Conservation (phyloP, 192 early-diverging fungal genomes). For the Linnemannia hyalina region DNA sequence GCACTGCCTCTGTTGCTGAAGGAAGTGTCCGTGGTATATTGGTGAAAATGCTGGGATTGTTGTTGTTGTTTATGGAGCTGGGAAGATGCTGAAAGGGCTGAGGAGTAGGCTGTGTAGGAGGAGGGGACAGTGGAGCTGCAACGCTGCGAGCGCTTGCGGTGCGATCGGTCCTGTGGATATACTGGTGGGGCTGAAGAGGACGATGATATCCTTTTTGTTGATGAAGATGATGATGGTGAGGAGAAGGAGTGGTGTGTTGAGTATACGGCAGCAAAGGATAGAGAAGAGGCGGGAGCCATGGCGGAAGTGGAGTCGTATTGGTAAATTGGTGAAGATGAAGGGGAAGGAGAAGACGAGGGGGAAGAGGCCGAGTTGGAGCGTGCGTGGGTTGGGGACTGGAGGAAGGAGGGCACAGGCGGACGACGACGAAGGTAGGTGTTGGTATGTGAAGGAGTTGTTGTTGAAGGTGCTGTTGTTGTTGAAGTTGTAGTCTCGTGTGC, state of each 20-base stretch:
- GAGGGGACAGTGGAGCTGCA: conserved; percentile 32
- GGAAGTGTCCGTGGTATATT: conserved; percentile 4
- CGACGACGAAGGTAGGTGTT: not conserved
- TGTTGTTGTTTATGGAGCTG: conserved; percentile 32
- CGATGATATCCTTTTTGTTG: not conserved
- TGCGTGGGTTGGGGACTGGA: conserved; percentile 26
- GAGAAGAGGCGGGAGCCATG: not conserved
- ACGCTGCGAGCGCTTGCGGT: conserved; percentile 36
- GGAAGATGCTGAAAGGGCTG: conserved; percentile 40
- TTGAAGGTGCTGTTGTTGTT: not conserved
- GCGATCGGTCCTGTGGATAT: conserved; percentile 26
- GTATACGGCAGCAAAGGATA: not conserved
- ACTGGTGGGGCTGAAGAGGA: conserved; percentile 15
- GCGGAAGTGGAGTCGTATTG: not conserved
- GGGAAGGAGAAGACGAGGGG: not conserved
- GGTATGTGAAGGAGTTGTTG: not conserved
- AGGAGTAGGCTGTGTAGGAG: conserved; percentile 45
- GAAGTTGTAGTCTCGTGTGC: conserved; percentile 1
- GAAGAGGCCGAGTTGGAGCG: conserved; percentile 20
- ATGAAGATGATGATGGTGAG: not conserved
- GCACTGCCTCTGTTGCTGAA: not conserved
- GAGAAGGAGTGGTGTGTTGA: not conserved
- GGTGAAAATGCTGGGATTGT: conserved; percentile 2
- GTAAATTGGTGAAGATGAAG: not conserved
- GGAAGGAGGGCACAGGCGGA: conserved; percentile 7